These are phyloP conservation scores for Gyromitra esculenta DNA, from an alignment of 2,329 filamentous ascomycete genomes.

Conservation along the genomic window DNA sequence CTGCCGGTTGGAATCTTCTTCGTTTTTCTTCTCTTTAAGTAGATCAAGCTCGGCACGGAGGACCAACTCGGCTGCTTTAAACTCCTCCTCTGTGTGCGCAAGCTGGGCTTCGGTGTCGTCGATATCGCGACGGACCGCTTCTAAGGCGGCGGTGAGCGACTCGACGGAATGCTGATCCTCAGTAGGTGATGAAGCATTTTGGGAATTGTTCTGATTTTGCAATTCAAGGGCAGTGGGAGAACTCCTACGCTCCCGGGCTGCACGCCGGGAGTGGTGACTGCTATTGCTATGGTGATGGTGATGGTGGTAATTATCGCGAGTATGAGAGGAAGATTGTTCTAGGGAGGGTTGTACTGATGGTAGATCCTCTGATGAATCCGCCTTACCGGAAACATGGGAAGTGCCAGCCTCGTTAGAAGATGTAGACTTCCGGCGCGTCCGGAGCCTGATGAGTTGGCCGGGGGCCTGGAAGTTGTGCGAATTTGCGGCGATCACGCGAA, in stretches of 20 bases:
- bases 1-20: constrained; percentile 66
- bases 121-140: constrained; percentile 81
- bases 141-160: constrained; percentile 78
- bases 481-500: constrained; percentile 90
- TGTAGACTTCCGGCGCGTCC: constrained; percentile 72
- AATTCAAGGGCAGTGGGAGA: constrained; percentile 42
- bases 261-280: constrained; percentile 41
- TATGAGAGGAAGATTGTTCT: constrained; percentile 44
- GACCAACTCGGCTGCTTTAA: constrained; percentile 62
- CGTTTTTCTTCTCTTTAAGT: constrained; percentile 58
- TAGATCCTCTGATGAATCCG: constrained; percentile 55
- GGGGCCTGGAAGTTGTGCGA: constrained; percentile 91
- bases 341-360: constrained; percentile 53
- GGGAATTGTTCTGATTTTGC: constrained; percentile 25
- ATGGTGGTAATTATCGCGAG: constrained; percentile 37
- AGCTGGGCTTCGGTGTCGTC: constrained; percentile 79
- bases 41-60: constrained; percentile 56
- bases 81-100: constrained; percentile 68
- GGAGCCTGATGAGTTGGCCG: constrained; percentile 83
- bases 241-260: constrained; percentile 47
- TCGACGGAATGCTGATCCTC: constrained; percentile 57
- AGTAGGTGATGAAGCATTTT: constrained; percentile 20
- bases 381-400: constrained; percentile 58
- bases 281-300: constrained; percentile 35
- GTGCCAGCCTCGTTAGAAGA: constrained; percentile 57